Percentiles rank a stretch among this genome's conserved stretches.
phyloP scores from a whole-genome alignment of 148 eudicot genomes.

The Rhododendron williamsianum region DNA sequence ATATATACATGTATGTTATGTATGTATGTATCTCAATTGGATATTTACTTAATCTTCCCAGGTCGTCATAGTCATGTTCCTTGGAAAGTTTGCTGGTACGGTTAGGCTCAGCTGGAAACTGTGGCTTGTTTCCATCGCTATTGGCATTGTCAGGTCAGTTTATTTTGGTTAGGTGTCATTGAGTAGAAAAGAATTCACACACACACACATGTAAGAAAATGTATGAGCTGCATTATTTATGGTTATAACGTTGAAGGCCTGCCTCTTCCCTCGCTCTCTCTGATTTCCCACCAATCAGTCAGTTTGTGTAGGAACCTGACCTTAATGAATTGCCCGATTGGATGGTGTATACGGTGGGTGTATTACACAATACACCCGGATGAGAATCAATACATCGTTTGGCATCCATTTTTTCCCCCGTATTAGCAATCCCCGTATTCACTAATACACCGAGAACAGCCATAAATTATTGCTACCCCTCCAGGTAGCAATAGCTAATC shows the following conservation, averaged over 20 bases:
- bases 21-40: not conserved
- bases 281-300: not conserved
- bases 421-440: no score
- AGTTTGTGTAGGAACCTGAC: not conserved
- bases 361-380: no score
- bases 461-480: no score
- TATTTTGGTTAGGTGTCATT: not conserved
- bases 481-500: no score
- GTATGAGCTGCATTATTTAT: not conserved
- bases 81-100: slow-evolving; percentile 76
- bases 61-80: slow-evolving; percentile 73
- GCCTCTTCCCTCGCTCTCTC: not conserved
- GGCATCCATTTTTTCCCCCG: no score
- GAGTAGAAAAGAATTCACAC: not conserved
- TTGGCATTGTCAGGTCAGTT: slow-evolving; percentile 68
- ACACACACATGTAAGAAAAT: not conserved
- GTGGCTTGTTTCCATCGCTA: slow-evolving; percentile 71
- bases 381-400: no score
- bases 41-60: slow-evolving; percentile 16
- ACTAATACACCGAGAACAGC: no score
- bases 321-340: not conserved
- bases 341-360: no score
- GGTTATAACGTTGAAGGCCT: not conserved
- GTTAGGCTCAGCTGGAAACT: slow-evolving; percentile 70
- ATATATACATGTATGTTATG: not conserved